Percentiles rank a stretch among this genome's conserved stretches.
Evolutionary conservation across 1,139 yeast species (phyloP).

Genomic region (Debaryomyces udenii): DNA sequence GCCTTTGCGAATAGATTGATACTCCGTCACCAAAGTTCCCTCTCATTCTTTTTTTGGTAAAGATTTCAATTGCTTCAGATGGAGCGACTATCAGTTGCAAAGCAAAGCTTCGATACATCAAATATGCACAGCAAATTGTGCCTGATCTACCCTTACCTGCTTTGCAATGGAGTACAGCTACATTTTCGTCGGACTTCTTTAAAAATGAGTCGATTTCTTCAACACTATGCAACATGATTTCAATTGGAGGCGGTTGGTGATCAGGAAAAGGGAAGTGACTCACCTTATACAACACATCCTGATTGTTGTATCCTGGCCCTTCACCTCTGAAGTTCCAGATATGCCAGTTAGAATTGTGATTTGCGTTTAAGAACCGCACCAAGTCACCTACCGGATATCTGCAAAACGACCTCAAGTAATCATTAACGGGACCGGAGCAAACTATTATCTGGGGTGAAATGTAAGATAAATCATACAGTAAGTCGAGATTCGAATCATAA

Average conservation of each 20-base stretch:
- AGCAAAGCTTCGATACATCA: constrained; percentile 46
- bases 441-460: constrained; percentile 65
- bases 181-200: constrained; percentile 31
- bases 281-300: constrained; percentile 33
- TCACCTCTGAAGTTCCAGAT: constrained; percentile 76
- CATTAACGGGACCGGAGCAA: constrained; percentile 70
- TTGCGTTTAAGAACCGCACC: constrained; percentile 46
- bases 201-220: constrained; percentile 51
- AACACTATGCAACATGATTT: constrained; percentile 46
- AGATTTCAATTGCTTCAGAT: constrained; percentile 51
- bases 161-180: constrained; percentile 82
- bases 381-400: constrained; percentile 59
- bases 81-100: constrained; percentile 22
- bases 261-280: constrained; percentile 66
- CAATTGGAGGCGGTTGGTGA: constrained; percentile 75
- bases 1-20: constrained; percentile 66
- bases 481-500: constrained; percentile 22
- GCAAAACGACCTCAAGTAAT: constrained; percentile 48
- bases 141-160: constrained; percentile 96
- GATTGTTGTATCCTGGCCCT: constrained; percentile 50
- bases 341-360: constrained; percentile 61
- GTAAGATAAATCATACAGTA: constrained; percentile 62
- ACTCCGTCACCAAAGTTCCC: constrained; percentile 65
- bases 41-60: constrained; percentile 63
- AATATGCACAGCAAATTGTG: constrained; percentile 67